Conservation (phyloP, 2,329 filamentous ascomycete species). For the Plectosphaerella sp. region DNA sequence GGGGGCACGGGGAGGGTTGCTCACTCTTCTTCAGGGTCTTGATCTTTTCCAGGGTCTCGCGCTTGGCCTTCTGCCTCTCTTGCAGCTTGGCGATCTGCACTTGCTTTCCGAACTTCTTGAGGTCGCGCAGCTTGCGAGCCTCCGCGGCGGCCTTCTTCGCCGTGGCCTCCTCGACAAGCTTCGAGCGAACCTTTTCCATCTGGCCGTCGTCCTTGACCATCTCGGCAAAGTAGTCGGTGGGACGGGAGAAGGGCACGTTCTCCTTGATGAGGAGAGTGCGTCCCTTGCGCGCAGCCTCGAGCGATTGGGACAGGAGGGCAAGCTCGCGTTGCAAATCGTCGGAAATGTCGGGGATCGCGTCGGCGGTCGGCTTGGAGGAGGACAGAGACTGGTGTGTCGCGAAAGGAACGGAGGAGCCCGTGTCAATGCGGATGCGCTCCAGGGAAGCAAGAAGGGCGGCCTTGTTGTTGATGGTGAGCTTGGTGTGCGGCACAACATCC, state of each 20-base stretch:
- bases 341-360: slow-evolving; percentile 73
- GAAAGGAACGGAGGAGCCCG: slow-evolving; percentile 67
- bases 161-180: slow-evolving; percentile 87
- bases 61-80: slow-evolving; percentile 89
- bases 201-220: slow-evolving; percentile 99
- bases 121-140: slow-evolving; percentile 83
- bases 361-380: slow-evolving; percentile 58
- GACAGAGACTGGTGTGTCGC: slow-evolving; percentile 76
- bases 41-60: slow-evolving; percentile 92
- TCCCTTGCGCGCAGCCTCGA: slow-evolving; percentile 71
- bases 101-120: slow-evolving; percentile 99
- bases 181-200: slow-evolving; percentile 94
- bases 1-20: slow-evolving; percentile 29
- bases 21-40: slow-evolving; percentile 90
- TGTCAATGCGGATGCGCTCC: slow-evolving; percentile 71
- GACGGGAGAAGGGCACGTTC: slow-evolving; percentile 79
- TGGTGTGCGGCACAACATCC: slow-evolving; percentile 84
- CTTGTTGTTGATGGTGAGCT: slow-evolving; percentile 96
- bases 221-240: slow-evolving; percentile 95
- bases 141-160: slow-evolving; percentile 89
- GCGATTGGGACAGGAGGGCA: slow-evolving; percentile 86
- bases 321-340: slow-evolving; percentile 92
- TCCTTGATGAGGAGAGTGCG: slow-evolving; percentile 75
- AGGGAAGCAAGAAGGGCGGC: slow-evolving; percentile 76
- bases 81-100: slow-evolving; percentile 95